Base-by-base conservation (phyloP, 331 rosid species). In the Pyracantha coccinea region DNA sequence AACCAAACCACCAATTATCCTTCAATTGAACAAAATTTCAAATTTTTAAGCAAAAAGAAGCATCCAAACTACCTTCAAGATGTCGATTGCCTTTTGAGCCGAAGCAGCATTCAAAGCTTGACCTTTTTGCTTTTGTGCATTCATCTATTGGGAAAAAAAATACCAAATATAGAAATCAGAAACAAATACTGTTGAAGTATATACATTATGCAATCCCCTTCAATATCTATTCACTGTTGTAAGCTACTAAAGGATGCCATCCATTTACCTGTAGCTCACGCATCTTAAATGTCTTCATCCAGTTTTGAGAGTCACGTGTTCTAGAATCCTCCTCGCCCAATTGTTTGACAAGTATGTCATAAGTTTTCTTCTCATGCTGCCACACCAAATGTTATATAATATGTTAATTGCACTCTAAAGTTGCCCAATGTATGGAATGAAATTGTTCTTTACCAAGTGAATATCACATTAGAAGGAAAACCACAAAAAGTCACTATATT, bases 281-380 rank as follows among this genome's bases (percentile, higher is more conserved):
- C 99, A 88, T 84, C 88, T 88, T 90, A 80, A 95, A 90, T 62
- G 97, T 95, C 84, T 95, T 88, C 96, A 95, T 90, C 99, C 99
- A 95, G 83, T 95, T 95, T 78, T 73, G 86, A 0, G 99, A 95
- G 87, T 92, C 99, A 0, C 89, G 93, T 6, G 98, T 92, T 83
- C 99, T 88, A 31, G 97, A 88, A 82, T 95, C 99, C 72, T 95
- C 96, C 87, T 89, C 94, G 59, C 99, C 99, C 77, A 95, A 88
- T 83, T 95, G 99, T 81, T 95, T 95, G 85, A 95, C 98, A 61
- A 90, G 91, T 78, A 95, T 95, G 71, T 95, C 98, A 77, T 89
- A 92, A 3, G 99, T 95, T 86, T 84, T 92, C 86, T 90, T 95
- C 86, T 95, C 99, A 81, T 95, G 97, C 99, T 95, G 96, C 65